Conservation (phyloP, 2,329 filamentous ascomycete species). For the Coniochaeta sp. region DNA sequence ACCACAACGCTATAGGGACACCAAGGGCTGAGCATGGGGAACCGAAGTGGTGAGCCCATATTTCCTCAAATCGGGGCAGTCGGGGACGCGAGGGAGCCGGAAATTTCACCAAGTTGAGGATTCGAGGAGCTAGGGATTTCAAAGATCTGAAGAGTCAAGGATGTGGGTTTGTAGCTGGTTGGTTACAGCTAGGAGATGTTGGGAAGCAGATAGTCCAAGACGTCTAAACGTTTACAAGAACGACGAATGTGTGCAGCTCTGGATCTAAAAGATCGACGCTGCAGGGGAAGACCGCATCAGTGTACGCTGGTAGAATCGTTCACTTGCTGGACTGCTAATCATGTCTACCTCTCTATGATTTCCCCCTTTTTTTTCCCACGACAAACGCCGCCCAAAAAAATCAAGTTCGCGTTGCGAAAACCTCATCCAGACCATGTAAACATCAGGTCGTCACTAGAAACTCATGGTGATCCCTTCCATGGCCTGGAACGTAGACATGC, state of each 20-base stretch:
- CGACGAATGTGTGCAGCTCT: too few relatives aligned
- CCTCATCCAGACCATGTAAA: neutral
- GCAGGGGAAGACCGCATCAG: neutral
- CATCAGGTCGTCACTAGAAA: neutral
- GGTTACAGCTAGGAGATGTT: too few relatives aligned
- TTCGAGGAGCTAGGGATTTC: too few relatives aligned
- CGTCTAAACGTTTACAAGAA: too few relatives aligned
- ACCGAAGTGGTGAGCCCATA: constrained; percentile 22
- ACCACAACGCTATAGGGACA: constrained; percentile 60
- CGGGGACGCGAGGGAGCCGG: neutral
- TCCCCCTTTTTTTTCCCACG: neutral
- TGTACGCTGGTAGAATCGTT: neutral
- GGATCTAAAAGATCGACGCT: too few relatives aligned
- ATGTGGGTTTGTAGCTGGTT: too few relatives aligned
- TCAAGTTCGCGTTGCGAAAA: neutral
- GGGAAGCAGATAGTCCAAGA: too few relatives aligned
- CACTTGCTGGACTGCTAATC: neutral
- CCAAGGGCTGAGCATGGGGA: constrained; percentile 29
- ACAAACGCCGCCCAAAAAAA: neutral
- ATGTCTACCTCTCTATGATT: neutral
- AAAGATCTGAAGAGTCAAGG: too few relatives aligned
- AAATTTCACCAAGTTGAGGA: too few relatives aligned
- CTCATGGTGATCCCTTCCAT: neutral
- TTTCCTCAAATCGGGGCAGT: neutral
- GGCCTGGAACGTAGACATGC: neutral